Conservation (phyloP, 371 early-diverging fungal genomes). For the Circinella minor region DNA sequence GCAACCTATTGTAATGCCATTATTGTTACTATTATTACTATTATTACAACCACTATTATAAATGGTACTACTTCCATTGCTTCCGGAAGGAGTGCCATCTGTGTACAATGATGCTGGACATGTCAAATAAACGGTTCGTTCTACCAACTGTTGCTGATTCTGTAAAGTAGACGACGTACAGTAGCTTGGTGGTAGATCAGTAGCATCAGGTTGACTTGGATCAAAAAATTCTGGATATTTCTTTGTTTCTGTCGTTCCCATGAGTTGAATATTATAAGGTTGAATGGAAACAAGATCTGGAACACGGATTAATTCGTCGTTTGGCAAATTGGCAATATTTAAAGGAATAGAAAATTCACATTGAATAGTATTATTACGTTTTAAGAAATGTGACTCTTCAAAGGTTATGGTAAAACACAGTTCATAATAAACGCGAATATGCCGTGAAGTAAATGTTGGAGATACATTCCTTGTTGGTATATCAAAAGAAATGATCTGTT, state of each 20-base stretch:
- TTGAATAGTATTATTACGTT: slow-evolving; percentile 3
- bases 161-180: background rate
- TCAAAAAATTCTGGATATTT: slow-evolving; percentile 42
- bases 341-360: slow-evolving; percentile 43
- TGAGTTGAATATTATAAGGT: slow-evolving; percentile 23
- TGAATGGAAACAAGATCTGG: slow-evolving; percentile 37
- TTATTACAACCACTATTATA: background rate
- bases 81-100: too few relatives aligned
- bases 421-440: slow-evolving; percentile 50
- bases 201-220: slow-evolving; percentile 8
- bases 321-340: slow-evolving; percentile 93
- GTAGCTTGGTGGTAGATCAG: background rate
- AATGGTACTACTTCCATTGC: background rate
- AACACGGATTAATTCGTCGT: slow-evolving; percentile 52
- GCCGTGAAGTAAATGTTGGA: slow-evolving; percentile 46
- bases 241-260: slow-evolving; percentile 12
- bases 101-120: background rate
- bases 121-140: slow-evolving; percentile 16
- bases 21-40: background rate
- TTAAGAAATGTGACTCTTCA: slow-evolving; percentile 22
- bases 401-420: slow-evolving; percentile 32
- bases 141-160: slow-evolving; percentile 1
- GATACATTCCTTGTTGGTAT: slow-evolving; percentile 51
- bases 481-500: slow-evolving; percentile 24
- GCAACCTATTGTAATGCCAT: background rate